Conservation (phyloP, 202 grass and related monocot species). For the Alloteropsis angusta region DNA sequence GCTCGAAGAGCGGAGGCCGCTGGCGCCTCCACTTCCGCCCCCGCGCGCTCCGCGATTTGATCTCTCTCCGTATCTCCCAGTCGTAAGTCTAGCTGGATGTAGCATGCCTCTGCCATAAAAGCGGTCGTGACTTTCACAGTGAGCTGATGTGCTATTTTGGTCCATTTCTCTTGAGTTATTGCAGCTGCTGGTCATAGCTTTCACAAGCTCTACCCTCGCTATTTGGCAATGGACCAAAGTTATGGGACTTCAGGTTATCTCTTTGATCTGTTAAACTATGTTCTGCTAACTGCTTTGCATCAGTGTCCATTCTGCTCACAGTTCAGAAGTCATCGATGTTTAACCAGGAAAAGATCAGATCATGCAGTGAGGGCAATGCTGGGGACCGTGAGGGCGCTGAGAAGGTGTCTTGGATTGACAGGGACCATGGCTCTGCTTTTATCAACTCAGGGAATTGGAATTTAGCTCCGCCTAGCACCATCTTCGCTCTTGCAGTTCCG, state of each 20-base stretch:
- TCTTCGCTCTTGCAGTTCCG: conserved; percentile 44
- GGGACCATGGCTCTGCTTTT: conserved; percentile 22
- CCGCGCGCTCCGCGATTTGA: conserved; percentile 36
- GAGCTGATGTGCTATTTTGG: not conserved
- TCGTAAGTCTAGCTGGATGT: conserved; percentile 46
- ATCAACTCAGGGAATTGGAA: conserved; percentile 25
- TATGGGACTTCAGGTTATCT: conserved; percentile 56
- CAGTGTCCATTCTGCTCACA: not conserved
- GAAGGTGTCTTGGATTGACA: conserved; percentile 18
- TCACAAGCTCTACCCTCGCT: conserved; percentile 42
- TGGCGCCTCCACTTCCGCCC: conserved; percentile 3
- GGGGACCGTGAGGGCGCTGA: conserved; percentile 2
- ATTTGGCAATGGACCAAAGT: conserved; percentile 71
- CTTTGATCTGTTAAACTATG: not conserved
- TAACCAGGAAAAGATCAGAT: conserved; percentile 54
- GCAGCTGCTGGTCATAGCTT: conserved; percentile 52
- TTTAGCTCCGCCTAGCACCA: conserved; percentile 27
- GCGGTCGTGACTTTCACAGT: not conserved
- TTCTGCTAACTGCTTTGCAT: not conserved
- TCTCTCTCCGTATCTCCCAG: conserved; percentile 52
- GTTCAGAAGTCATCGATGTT: not conserved
- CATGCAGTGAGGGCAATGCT: conserved; percentile 29
- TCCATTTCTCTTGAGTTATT: conserved; percentile 24
- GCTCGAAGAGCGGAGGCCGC: conserved; percentile 37
- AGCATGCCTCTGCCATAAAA: conserved; percentile 9